Conservation (phyloP, 495 filamentous ascomycete species). For the Mytilinidion resinicola region DNA sequence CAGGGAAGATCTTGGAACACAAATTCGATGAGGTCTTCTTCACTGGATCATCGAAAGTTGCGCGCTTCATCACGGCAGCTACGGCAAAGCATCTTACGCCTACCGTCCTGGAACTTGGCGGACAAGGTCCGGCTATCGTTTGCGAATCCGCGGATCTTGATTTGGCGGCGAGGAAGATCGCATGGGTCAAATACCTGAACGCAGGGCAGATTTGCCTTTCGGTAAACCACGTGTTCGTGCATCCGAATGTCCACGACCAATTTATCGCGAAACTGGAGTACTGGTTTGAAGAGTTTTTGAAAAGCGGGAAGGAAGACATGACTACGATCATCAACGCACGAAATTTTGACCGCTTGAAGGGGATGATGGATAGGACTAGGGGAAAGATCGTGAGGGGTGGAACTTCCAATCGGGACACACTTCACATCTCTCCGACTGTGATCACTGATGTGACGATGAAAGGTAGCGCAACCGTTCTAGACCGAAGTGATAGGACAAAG, state of each 20-base stretch:
- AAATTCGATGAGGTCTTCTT: conserved; percentile 23
- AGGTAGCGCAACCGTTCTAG: not conserved
- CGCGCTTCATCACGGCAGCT: conserved; percentile 12
- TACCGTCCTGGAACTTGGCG: conserved; percentile 25
- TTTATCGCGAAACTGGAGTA: conserved; percentile 1
- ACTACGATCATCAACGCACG: conserved; percentile 12
- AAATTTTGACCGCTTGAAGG: conserved; percentile 9
- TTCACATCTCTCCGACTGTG: not conserved
- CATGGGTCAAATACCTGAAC: conserved; percentile 16
- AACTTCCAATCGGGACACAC: not conserved
- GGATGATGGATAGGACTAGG: not conserved
- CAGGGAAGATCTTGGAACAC: conserved; percentile 12
- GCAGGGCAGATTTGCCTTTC: conserved; percentile 24
- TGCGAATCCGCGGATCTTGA: conserved; percentile 20
- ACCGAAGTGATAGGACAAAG: not conserved
- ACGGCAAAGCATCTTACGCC: conserved; percentile 28
- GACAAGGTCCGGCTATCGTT: conserved; percentile 25
- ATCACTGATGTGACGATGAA: not conserved
- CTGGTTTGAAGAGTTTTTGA: conserved; percentile 1
- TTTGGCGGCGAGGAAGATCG: conserved; percentile 17
- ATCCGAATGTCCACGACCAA: conserved; percentile 9
- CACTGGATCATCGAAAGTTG: conserved; percentile 16
- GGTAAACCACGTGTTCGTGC: conserved; percentile 20
- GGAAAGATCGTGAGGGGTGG: not conserved
- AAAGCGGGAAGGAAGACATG: not conserved